Evolutionary conservation across 495 filamentous ascomycete genomes (phyloP).

Genomic region (Elasticomyces elasticus): DNA sequence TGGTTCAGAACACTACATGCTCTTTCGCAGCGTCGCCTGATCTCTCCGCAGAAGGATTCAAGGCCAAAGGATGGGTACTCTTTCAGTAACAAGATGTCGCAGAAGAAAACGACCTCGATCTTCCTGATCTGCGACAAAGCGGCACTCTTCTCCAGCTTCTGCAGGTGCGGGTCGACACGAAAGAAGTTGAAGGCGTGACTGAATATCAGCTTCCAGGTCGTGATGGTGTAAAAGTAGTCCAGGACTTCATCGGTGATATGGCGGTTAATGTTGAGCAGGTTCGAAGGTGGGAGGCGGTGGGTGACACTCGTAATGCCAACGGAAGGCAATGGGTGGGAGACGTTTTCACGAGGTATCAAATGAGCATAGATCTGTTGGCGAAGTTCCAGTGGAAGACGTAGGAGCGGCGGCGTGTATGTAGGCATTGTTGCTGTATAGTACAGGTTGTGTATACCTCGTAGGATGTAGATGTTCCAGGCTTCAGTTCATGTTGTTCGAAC

Average conservation of each 20-base stretch:
- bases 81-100: constrained; percentile 19
- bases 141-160: constrained; percentile 1
- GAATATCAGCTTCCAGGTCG: constrained; percentile 22
- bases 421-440: no score
- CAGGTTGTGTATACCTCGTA: no score
- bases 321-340: constrained; percentile 19
- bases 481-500: no score
- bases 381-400: constrained; percentile 19
- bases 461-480: no score
- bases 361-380: constrained; percentile 20
- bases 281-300: constrained; percentile 10
- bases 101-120: constrained; percentile 24
- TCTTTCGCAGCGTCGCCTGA: constrained; percentile 10
- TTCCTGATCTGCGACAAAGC: constrained; percentile 12
- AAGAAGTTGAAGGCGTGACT: constrained; percentile 25
- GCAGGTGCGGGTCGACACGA: constrained; percentile 20
- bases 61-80: constrained; percentile 20
- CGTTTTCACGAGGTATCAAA: constrained; percentile 5
- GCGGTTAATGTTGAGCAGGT: constrained; percentile 13
- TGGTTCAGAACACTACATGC: constrained; percentile 13
- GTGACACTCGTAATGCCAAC: constrained; percentile 21
- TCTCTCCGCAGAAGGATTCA: constrained; percentile 10
- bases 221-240: constrained; percentile 16
- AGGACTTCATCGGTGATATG: constrained; percentile 16
- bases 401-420: no score